These are phyloP conservation scores for Erythrobasidium hasegawianum DNA, from an alignment of 1,284 basidiomycete genomes.

Conservation along the genomic window DNA sequence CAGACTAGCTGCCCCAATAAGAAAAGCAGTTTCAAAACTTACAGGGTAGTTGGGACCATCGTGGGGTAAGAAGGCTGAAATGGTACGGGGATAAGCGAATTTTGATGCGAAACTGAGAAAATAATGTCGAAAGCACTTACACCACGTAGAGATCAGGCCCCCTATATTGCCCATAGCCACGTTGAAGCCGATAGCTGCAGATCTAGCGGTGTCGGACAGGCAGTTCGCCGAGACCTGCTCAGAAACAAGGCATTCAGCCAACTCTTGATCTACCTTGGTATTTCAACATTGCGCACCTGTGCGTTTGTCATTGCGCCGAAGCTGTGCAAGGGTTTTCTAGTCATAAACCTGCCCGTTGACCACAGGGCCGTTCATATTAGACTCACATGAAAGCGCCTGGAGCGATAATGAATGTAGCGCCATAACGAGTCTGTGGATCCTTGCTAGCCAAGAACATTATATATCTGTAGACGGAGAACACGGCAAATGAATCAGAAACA, in stretches of 20 bases:
- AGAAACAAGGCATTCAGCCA: not conserved
- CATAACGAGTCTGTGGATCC: constrained; percentile 43
- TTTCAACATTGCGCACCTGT: too few relatives aligned
- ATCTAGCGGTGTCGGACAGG: constrained; percentile 45
- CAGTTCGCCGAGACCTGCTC: constrained; percentile 40
- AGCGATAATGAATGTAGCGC: constrained; percentile 43
- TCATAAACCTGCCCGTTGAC: too few relatives aligned
- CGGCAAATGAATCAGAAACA: too few relatives aligned
- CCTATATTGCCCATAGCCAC: constrained; percentile 47
- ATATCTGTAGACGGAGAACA: constrained; percentile 40
- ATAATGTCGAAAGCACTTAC: not conserved
- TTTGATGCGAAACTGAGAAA: too few relatives aligned
- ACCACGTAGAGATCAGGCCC: constrained; percentile 47
- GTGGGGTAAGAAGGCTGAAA: constrained; percentile 39
- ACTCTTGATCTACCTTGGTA: too few relatives aligned
- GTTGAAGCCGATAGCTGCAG: constrained; percentile 43
- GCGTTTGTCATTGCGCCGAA: constrained; percentile 42
- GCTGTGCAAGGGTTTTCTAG: constrained; percentile 43
- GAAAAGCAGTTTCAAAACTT: too few relatives aligned
- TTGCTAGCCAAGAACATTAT: constrained; percentile 41
- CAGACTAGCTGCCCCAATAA: too few relatives aligned
- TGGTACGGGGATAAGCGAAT: too few relatives aligned
- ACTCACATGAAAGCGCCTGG: constrained; percentile 30
- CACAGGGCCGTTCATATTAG: too few relatives aligned
- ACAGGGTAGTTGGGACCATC: not conserved